A percentile compares a stretch with the other conserved stretches of the same genome.
Evolutionary conservation across 306 rosid species (phyloP).

Genomic region (Canavalia ensiformis): DNA sequence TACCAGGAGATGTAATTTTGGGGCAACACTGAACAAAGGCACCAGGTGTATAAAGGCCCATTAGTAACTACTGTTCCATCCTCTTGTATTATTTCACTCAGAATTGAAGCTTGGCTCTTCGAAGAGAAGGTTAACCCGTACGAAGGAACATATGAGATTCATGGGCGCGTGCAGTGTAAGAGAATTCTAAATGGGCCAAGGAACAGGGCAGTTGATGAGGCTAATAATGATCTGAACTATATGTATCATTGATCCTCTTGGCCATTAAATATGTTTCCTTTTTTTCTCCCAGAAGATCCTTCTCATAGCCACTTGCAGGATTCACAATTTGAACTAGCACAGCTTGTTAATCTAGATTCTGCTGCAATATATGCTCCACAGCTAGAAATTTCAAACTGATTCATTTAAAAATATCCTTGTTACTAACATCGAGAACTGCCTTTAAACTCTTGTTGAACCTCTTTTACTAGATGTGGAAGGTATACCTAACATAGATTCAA

Average conservation of each 20-base stretch:
- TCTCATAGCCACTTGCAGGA: slow-evolving; percentile 89
- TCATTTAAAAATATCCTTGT: slow-evolving; percentile 91
- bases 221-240: slow-evolving; percentile 65
- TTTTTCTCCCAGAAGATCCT: slow-evolving; percentile 81
- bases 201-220: slow-evolving; percentile 81
- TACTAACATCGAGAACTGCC: slow-evolving; percentile 77
- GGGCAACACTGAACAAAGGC: no score
- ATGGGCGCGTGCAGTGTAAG: no score
- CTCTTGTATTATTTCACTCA: no score
- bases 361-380: slow-evolving; percentile 77
- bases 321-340: slow-evolving; percentile 85
- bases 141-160: no score
- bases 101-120: no score
- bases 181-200: slow-evolving; percentile 37
- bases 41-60: no score
- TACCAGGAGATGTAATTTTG: no score
- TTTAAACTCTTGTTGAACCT: slow-evolving; percentile 71
- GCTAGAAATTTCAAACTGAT: slow-evolving; percentile 84
- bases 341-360: slow-evolving; percentile 63
- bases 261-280: slow-evolving; percentile 70
- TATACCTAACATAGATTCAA: slow-evolving; percentile 75
- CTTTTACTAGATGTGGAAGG: slow-evolving; percentile 70
- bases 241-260: slow-evolving; percentile 67
- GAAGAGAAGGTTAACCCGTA: no score
- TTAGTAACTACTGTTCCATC: no score